Percentiles rank a stretch among this genome's conserved stretches.
These are phyloP conservation scores for Acidiella bohemica DNA, from an alignment of 495 filamentous ascomycete species.

Conservation along the genomic window DNA sequence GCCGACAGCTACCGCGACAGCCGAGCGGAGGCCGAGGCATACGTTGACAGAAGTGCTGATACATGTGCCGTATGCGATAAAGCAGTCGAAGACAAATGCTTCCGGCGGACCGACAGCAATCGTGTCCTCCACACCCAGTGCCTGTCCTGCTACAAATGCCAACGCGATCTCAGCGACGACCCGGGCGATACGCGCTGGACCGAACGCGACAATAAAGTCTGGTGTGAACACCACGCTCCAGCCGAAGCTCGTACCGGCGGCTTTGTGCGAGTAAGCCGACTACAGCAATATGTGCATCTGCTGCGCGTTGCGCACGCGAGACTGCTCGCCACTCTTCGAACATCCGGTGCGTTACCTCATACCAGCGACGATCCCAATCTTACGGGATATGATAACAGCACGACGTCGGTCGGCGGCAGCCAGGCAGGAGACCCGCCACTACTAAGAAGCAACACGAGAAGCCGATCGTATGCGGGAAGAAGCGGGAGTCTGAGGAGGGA, in stretches of 20 bases:
- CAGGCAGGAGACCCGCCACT: slow-evolving; percentile 30
- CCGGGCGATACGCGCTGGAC: slow-evolving; percentile 54
- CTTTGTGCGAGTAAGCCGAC: slow-evolving; percentile 57
- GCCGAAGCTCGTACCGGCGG: slow-evolving; percentile 36
- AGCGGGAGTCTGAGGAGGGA: slow-evolving; percentile 25
- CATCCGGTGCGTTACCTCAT: slow-evolving; percentile 62
- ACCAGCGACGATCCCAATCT: slow-evolving; percentile 62
- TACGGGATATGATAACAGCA: slow-evolving; percentile 49
- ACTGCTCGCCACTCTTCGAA: slow-evolving; percentile 72
- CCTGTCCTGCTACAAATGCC: slow-evolving; percentile 61
- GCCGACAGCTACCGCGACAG: slow-evolving; percentile 45
- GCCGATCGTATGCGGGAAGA: slow-evolving; percentile 57
- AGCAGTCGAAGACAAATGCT: slow-evolving; percentile 88
- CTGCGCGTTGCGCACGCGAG: slow-evolving; percentile 83
- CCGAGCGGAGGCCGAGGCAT: slow-evolving; percentile 54
- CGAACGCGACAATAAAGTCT: slow-evolving; percentile 22
- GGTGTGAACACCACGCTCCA: slow-evolving; percentile 13
- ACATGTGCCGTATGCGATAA: slow-evolving; percentile 68
- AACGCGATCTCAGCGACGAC: slow-evolving; percentile 51
- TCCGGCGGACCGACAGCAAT: slow-evolving; percentile 34
- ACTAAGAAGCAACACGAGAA: slow-evolving; percentile 53
- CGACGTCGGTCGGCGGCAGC: slow-evolving; percentile 35
- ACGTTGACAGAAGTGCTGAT: slow-evolving; percentile 59
- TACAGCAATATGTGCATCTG: slow-evolving; percentile 89
- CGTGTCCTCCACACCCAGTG: slow-evolving; percentile 75